These are phyloP conservation scores for Clohesyomyces aquaticus DNA, from an alignment of 495 filamentous ascomycete species.

Conservation along the genomic window DNA sequence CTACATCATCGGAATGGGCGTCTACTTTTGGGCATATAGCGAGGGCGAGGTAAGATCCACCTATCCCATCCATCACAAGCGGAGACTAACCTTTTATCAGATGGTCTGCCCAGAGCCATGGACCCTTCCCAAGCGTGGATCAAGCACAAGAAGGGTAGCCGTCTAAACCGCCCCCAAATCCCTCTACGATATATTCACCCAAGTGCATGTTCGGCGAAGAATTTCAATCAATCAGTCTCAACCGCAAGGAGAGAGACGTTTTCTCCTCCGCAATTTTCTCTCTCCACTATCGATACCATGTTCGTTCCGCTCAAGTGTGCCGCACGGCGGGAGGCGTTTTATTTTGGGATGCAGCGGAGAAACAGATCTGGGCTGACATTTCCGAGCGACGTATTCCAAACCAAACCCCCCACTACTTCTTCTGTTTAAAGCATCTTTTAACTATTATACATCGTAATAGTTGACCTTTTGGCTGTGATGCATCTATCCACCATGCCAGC, in stretches of 20 bases:
- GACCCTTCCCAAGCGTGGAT: conserved; percentile 49
- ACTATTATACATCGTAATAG: not conserved
- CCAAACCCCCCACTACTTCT: too few species aligned
- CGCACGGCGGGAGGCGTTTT: conserved; percentile 16
- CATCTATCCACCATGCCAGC: not conserved
- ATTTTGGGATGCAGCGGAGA: not conserved
- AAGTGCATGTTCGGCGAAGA: conserved; percentile 1
- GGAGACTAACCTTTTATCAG: conserved; percentile 41
- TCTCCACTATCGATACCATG: conserved; percentile 7
- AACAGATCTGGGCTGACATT: not conserved
- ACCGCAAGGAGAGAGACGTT: not conserved
- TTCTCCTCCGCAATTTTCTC: not conserved
- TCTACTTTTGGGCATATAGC: conserved; percentile 96
- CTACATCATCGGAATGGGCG: conserved; percentile 81
- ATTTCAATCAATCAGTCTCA: conserved; percentile 6
- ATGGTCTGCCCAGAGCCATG: conserved; percentile 63
- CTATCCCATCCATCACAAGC: not conserved
- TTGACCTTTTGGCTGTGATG: not conserved
- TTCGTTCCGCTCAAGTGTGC: conserved; percentile 11
- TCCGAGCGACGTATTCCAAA: too few species aligned
- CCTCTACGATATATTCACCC: not conserved
- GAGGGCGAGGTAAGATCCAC: conserved; percentile 83
- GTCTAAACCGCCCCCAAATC: conserved; percentile 10
- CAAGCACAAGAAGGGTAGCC: conserved; percentile 5
- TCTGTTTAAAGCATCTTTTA: not conserved